Evolutionary conservation across 495 filamentous ascomycete species (phyloP), one percentile per base, ranked within the genome.

Genomic region (Neurospora pannonica): DNA sequence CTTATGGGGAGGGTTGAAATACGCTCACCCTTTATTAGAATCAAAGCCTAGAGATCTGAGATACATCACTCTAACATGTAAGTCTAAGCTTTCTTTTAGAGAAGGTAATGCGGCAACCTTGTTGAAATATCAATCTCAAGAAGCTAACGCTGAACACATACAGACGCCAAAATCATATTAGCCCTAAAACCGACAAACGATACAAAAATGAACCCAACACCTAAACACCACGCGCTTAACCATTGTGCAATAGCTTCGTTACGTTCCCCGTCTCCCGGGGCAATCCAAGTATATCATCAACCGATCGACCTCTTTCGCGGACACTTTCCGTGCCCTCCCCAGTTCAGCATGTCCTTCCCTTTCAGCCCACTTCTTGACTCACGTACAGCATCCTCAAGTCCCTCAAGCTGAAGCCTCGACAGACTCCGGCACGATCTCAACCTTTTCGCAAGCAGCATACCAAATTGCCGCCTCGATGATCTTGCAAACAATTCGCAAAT

Each of bases 391-490:
- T 15, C 11, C 11, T 60, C 21, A 54, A 24, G 19, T 11, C 15
- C 21, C 11, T 67, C 54, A 36, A 4, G 5, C 15, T 70, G 34
- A 15, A 31, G 24, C 15, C 7, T 21, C 54, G 72, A 70, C 77
- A 48, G 70, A 34, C 19, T 78, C 75, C 2, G 73, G 21, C 15
- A n/a, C 13, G 17, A 86, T 73, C n/a, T 84, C 82, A 28, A 83
- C 81, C 76, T 85, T 79, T 70, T 86, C 84, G 2, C 80, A 82
- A 9, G 75, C 77, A 6, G 83, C 82, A 72, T 85, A 94, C 86
- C 89, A 93, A 2, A 86, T 87, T 13, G 89, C 88, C 17, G 94
- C 94, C 73, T 87, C 86, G 40, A 97, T 86, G 75, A 98, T 93
- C 74, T 86, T 82, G 83, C 91, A 87, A 4, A 95, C 87, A 39